A percentile compares a stretch with the other conserved stretches of the same genome.
These are phyloP conservation scores for Tolypocladium tundrense DNA, from an alignment of 2,329 filamentous ascomycete species.

Conservation along the genomic window DNA sequence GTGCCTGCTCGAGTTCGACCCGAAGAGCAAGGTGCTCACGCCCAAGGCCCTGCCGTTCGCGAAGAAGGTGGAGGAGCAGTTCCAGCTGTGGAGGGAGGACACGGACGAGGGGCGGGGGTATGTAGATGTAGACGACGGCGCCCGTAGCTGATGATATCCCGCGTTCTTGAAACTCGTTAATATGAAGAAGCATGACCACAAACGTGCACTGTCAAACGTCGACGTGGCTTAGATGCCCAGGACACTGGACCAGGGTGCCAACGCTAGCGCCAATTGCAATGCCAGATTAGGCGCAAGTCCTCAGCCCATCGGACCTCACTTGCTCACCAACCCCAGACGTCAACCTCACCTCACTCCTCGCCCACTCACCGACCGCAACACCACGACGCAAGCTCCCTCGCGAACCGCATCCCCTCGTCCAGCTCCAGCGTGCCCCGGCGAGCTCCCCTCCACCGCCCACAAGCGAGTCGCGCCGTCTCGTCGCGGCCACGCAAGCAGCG, in stretches of 20 bases:
- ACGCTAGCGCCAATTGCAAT: background rate
- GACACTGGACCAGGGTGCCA: background rate
- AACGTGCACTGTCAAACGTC: background rate
- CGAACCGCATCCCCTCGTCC: background rate
- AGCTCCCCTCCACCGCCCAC: background rate
- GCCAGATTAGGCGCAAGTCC: background rate
- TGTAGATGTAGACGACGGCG: conserved; percentile 18
- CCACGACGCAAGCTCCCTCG: background rate
- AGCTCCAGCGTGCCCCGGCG: background rate
- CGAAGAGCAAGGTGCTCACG: conserved; percentile 2
- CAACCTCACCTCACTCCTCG: background rate
- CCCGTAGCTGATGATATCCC: background rate
- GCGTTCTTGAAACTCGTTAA: background rate
- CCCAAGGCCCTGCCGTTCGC: conserved; percentile 5
- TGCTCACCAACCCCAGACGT: background rate
- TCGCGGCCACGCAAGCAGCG: background rate
- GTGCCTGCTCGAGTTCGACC: conserved; percentile 13
- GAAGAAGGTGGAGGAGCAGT: conserved; percentile 13
- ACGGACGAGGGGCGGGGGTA: conserved; percentile 20
- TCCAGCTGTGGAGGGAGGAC: conserved; percentile 16
- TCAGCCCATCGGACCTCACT: background rate
- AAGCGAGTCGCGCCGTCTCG: background rate
- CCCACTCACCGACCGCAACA: background rate
- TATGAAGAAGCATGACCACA: background rate
- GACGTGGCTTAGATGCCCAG: background rate